These are phyloP conservation scores for Cenchrus fungigraminus DNA, from an alignment of 176 grass and related monocot species.

Conservation along the genomic window DNA sequence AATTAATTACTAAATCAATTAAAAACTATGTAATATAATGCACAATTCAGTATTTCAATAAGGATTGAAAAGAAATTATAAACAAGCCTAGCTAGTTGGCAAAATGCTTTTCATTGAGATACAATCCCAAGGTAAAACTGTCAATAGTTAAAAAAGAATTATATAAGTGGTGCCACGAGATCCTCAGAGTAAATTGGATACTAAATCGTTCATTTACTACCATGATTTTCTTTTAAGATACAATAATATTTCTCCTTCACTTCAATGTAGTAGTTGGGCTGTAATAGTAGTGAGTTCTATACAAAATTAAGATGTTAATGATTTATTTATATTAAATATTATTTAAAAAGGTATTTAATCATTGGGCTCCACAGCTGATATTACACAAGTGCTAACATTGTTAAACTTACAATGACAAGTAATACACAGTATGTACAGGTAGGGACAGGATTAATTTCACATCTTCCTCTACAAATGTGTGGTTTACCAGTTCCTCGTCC, in stretches of 20 bases:
- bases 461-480: no score
- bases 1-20: not conserved
- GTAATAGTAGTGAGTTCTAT: no score
- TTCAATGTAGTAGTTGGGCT: not conserved
- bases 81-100: not conserved
- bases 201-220: not conserved
- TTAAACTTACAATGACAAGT: no score
- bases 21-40: not conserved
- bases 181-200: not conserved
- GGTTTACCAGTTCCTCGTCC: no score
- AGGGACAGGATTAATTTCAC: no score
- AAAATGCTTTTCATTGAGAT: not conserved
- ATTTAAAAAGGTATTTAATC: no score
- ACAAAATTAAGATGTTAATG: no score
- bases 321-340: no score
- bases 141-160: not conserved
- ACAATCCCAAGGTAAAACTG: not conserved
- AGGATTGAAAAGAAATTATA: not conserved
- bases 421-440: no score
- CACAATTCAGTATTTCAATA: not conserved
- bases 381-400: no score
- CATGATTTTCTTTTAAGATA: not conserved
- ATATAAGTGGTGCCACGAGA: not conserved
- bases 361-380: no score
- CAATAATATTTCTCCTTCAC: not conserved